A percentile compares a stretch with the other conserved stretches of the same genome.
Conservation (phyloP, 805 yeast species). For the Zygotorulaspora danielsina region DNA sequence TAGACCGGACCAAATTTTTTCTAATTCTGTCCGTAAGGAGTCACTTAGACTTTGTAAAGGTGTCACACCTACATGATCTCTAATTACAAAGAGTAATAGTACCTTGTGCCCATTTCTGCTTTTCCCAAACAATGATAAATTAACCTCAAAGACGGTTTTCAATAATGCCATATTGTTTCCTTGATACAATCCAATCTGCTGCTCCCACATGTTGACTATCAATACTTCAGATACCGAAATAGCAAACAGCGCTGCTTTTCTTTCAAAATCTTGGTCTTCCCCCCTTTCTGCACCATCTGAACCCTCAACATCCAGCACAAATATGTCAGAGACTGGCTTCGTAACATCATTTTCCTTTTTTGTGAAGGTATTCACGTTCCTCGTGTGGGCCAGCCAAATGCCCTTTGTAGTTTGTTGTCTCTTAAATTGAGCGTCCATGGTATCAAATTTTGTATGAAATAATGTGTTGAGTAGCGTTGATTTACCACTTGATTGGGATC, state of each 20-base stretch:
- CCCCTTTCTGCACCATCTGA: conserved; percentile 98
- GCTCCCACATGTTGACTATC: conserved; percentile 94
- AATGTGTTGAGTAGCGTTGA: conserved; percentile 83
- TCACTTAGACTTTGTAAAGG: conserved; percentile 67
- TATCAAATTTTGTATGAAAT: conserved; percentile 84
- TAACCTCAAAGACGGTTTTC: conserved; percentile 95
- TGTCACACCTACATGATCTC: conserved; percentile 88
- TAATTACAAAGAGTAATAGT: conserved; percentile 75
- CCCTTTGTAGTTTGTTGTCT: conserved; percentile 92
- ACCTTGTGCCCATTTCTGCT: conserved; percentile 54
- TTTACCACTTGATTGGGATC: conserved; percentile 95
- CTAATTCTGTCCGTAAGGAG: conserved; percentile 67
- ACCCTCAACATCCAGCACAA: conserved; percentile 97
- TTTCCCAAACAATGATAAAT: conserved; percentile 75
- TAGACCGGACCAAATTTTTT: conserved; percentile 71
- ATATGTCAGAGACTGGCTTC: conserved; percentile 39
- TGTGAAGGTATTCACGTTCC: conserved; percentile 33
- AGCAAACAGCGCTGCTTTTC: conserved; percentile 94
- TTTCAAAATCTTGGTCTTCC: conserved; percentile 96
- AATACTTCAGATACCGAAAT: conserved; percentile 85
- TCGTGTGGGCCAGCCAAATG: conserved; percentile 66
- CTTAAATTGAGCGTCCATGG: conserved; percentile 73
- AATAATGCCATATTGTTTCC: conserved; percentile 96
- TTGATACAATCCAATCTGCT: conserved; percentile 93
- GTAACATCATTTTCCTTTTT: conserved; percentile 11